These are phyloP conservation scores for Candida boleticola DNA, from an alignment of 805 yeast species.

Conservation along the genomic window DNA sequence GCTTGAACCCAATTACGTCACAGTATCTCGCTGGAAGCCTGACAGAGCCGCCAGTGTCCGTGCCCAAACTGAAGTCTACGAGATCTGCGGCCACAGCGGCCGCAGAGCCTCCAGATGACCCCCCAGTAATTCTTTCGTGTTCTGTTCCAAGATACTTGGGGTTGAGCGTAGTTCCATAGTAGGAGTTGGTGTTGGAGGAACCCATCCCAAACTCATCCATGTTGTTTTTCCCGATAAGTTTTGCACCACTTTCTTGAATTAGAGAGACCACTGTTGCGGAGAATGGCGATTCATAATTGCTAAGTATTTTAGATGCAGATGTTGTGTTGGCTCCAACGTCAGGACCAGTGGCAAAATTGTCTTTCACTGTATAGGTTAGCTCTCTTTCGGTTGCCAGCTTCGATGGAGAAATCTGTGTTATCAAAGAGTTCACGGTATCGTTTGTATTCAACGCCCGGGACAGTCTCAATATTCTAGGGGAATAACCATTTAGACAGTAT, in stretches of 20 bases:
- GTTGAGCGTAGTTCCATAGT: slow-evolving; percentile 58
- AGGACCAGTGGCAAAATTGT: slow-evolving; percentile 64
- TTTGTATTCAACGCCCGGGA: too few species aligned
- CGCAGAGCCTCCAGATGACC: slow-evolving; percentile 96
- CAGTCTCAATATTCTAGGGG: too few species aligned
- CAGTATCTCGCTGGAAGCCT: slow-evolving; percentile 89
- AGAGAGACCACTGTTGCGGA: slow-evolving; percentile 69
- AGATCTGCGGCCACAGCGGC: slow-evolving; percentile 78
- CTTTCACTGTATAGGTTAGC: slow-evolving; percentile 46
- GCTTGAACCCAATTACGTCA: slow-evolving; percentile 85
- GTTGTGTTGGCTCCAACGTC: slow-evolving; percentile 60
- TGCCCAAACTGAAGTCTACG: slow-evolving; percentile 79
- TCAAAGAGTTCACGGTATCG: too few species aligned
- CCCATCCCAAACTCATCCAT: slow-evolving; percentile 99
- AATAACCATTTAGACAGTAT: too few species aligned
- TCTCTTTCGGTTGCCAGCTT: background rate
- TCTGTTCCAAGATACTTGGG: slow-evolving; percentile 37
- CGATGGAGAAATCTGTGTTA: too few species aligned
- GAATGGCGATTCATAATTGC: slow-evolving; percentile 68
- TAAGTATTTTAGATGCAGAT: slow-evolving; percentile 68
- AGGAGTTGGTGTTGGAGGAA: slow-evolving; percentile 56
- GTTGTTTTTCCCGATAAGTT: slow-evolving; percentile 75
- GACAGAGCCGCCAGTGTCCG: slow-evolving; percentile 98
- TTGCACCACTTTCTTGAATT: slow-evolving; percentile 51
- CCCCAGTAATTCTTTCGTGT: slow-evolving; percentile 58